Conservation (phyloP, 352 stramenopile genomes). For the Globisporangium nagaii region DNA sequence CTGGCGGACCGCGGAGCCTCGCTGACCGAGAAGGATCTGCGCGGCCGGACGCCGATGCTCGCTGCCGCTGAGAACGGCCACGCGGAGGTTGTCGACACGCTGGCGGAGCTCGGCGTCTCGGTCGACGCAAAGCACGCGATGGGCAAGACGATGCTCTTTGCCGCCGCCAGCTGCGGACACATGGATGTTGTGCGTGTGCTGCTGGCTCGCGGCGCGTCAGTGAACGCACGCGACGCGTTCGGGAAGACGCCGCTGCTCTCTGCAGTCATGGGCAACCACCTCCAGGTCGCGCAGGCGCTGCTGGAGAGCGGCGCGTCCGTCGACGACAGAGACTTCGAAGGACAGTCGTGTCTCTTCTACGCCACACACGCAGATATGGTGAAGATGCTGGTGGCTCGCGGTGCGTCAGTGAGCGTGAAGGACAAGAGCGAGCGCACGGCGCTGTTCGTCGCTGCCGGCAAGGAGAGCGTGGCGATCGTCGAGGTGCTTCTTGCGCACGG, state of each 20-base stretch:
- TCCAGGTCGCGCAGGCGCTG: neutral
- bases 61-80: conserved; percentile 11
- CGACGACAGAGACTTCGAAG: conserved; percentile 3
- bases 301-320: conserved; percentile 2
- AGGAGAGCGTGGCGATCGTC: conserved; percentile 5
- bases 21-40: conserved; percentile 6
- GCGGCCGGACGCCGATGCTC: conserved; percentile 9
- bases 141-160: conserved; percentile 12
- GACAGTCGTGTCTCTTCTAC: conserved; percentile 12
- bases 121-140: conserved; percentile 7
- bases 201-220: neutral
- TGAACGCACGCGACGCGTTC: conserved; percentile 8
- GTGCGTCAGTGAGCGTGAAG: neutral
- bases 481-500: neutral
- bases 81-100: conserved; percentile 2
- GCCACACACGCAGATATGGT: conserved; percentile 1
- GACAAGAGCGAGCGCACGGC: conserved; percentile 8
- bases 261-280: conserved; percentile 8
- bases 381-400: conserved; percentile 3
- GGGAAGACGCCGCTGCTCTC: conserved; percentile 12
- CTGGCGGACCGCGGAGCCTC: conserved; percentile 4
- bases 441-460: conserved; percentile 8
- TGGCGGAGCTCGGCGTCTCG: conserved; percentile 1
- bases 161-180: conserved; percentile 10
- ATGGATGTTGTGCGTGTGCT: conserved; percentile 7